A percentile compares a stretch with the other conserved stretches of the same genome.
phyloP scores from a whole-genome alignment of 2,329 filamentous ascomycete genomes.

The Calonectria ilicicola region DNA sequence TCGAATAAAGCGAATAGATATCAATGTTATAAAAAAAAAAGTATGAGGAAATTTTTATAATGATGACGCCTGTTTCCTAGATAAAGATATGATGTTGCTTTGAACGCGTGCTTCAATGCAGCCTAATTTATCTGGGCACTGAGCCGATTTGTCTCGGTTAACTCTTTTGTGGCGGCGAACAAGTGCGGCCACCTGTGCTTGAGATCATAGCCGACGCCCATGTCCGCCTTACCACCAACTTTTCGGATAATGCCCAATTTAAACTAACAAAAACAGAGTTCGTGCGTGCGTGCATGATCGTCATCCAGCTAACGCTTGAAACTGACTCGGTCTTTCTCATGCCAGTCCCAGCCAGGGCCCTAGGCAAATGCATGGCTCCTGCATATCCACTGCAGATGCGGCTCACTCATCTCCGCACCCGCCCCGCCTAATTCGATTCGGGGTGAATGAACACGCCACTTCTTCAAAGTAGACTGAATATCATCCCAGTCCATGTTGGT shows the following conservation, averaged over 20 bases:
- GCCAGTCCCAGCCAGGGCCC: background rate
- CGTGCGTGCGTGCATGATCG: background rate
- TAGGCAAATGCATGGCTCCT: background rate
- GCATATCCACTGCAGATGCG: background rate
- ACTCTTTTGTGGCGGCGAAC: background rate
- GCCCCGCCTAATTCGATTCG: background rate
- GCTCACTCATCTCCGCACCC: background rate
- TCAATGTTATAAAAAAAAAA: background rate
- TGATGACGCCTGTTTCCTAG: background rate
- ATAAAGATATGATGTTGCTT: background rate
- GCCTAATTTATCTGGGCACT: background rate
- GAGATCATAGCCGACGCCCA: conserved; percentile 1
- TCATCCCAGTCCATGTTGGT: too few relatives aligned
- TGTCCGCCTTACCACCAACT: background rate
- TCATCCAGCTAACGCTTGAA: background rate
- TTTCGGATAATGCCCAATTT: conserved; percentile 8
- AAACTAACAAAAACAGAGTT: background rate
- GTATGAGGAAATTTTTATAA: too few relatives aligned
- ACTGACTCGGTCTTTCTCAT: background rate
- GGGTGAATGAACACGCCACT: background rate
- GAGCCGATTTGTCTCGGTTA: background rate
- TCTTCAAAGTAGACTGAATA: too few relatives aligned
- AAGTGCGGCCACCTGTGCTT: background rate
- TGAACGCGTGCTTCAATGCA: background rate
- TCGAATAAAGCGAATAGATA: background rate